These are phyloP conservation scores for Naematelia aurantialba DNA, from an alignment of 768 basidiomycete genomes.

Conservation along the genomic window DNA sequence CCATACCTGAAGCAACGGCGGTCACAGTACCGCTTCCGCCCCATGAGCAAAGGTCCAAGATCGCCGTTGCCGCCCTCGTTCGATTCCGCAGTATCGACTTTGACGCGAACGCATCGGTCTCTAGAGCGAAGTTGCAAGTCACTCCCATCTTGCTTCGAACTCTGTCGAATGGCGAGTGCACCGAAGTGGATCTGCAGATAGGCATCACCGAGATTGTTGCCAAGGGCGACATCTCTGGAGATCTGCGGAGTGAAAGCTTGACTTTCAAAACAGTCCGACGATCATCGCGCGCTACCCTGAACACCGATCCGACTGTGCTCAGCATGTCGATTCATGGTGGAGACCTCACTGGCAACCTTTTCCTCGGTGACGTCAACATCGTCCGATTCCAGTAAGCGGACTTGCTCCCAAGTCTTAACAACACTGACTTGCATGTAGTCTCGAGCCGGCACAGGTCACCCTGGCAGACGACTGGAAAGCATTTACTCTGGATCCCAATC, in stretches of 20 bases:
- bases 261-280: constrained; percentile 32
- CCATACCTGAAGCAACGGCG: constrained; percentile 14
- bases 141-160: constrained; percentile 64
- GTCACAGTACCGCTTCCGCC: neutral
- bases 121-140: constrained; percentile 64
- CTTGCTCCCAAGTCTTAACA: neutral
- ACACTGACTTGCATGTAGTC: constrained; percentile 14
- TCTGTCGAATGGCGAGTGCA: constrained; percentile 60
- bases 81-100: constrained; percentile 70
- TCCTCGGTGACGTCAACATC: constrained; percentile 33
- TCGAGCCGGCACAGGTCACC: constrained; percentile 37
- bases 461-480: constrained; percentile 47
- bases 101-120: constrained; percentile 78
- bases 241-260: constrained; percentile 30
- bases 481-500: constrained; percentile 15
- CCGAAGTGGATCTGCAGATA: constrained; percentile 64
- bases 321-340: constrained; percentile 36
- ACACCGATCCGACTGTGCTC: constrained; percentile 32
- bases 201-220: constrained; percentile 59
- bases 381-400: constrained; percentile 35
- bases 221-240: constrained; percentile 42
- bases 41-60: constrained; percentile 1
- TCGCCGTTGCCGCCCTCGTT: constrained; percentile 64
- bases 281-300: constrained; percentile 23
- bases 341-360: constrained; percentile 29